phyloP scores from a whole-genome alignment of 768 basidiomycete genomes.

The Mycena haematopus region DNA sequence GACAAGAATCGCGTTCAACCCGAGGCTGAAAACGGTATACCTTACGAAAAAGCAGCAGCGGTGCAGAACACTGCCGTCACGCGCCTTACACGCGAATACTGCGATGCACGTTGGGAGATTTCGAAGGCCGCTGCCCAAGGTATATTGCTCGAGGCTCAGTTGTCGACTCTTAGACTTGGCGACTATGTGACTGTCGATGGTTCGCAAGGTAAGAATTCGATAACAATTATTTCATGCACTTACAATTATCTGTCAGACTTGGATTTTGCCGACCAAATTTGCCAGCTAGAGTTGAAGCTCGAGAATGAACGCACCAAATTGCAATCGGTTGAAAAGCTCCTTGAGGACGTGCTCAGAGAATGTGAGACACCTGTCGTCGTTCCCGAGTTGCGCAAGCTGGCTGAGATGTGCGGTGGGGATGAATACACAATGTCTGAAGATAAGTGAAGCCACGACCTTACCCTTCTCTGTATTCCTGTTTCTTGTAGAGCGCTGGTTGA shows the following conservation, averaged over 20 bases:
- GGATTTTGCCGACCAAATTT: not conserved
- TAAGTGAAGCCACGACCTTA: not conserved
- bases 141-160: not conserved
- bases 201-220: not conserved
- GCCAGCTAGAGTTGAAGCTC: not conserved
- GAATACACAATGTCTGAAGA: not conserved
- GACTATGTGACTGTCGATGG: not conserved
- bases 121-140: constrained; percentile 17
- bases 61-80: constrained; percentile 1
- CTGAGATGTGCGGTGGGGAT: constrained; percentile 5
- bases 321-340: constrained; percentile 9
- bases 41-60: not conserved
- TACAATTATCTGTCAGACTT: not conserved
- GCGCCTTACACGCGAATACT: constrained; percentile 19
- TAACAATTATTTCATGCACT: not conserved
- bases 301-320: constrained; percentile 9
- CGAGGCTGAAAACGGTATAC: not conserved
- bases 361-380: constrained; percentile 23
- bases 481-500: not conserved
- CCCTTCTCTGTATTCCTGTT: not conserved
- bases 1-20: not conserved
- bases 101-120: constrained; percentile 10
- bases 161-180: constrained; percentile 4
- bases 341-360: constrained; percentile 25
- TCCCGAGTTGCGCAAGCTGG: constrained; percentile 18